Percentiles rank a stretch among this genome's conserved stretches.
Evolutionary conservation across 2,329 filamentous ascomycete genomes (phyloP).

Genomic region (Beauveria scarabaeidicola): DNA sequence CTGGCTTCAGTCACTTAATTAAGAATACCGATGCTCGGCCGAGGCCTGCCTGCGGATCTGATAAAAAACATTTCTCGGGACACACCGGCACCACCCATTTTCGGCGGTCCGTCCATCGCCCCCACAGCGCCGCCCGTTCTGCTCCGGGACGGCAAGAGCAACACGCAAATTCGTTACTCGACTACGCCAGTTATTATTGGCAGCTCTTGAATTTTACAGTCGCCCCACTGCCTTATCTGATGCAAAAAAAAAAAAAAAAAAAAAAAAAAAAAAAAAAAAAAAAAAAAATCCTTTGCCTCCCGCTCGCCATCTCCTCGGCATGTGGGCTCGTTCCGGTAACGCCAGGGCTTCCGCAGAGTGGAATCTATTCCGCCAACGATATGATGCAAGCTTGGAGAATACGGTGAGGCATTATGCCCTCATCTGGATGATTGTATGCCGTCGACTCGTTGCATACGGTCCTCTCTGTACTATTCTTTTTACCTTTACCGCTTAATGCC

Average conservation of each 20-base stretch:
- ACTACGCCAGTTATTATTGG: no score
- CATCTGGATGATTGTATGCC: conserved; percentile 42
- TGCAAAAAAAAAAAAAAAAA: no score
- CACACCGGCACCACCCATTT: background rate
- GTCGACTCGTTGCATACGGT: conserved; percentile 43
- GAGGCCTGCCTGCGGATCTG: conserved; percentile 22
- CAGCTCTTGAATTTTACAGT: no score
- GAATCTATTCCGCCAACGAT: background rate
- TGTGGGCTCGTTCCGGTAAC: background rate
- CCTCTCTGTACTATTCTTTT: conserved; percentile 18
- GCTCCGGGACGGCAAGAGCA: no score
- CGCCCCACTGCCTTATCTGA: no score
- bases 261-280: no score
- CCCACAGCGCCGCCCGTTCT: background rate
- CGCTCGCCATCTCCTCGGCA: background rate
- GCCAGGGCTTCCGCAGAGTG: background rate
- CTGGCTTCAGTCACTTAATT: no score
- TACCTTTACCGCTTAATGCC: background rate
- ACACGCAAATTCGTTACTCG: no score
- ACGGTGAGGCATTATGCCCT: conserved; percentile 10
- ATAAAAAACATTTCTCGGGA: conserved; percentile 26
- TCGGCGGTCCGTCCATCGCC: no score
- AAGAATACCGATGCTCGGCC: background rate
- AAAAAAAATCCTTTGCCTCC: background rate
- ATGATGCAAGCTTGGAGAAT: no score